Percentiles rank a stretch among this genome's conserved stretches.
These are phyloP conservation scores for Grosmannia serpens DNA, from an alignment of 2,329 filamentous ascomycete genomes.

Conservation along the genomic window DNA sequence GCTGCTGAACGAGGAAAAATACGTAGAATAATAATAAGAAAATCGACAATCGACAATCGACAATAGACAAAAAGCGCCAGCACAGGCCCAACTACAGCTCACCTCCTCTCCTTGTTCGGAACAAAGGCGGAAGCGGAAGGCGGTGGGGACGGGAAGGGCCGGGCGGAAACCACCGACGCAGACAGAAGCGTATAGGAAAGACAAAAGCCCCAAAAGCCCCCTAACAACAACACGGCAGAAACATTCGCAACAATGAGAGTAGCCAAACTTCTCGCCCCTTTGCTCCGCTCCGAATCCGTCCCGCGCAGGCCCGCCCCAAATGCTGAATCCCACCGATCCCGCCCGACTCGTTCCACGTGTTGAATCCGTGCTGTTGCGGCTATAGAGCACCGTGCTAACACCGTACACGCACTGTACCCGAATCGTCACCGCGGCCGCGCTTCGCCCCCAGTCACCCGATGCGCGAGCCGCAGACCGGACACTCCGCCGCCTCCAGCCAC, in stretches of 20 bases:
- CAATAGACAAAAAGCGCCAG: not conserved
- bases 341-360: too few relatives aligned
- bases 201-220: not conserved
- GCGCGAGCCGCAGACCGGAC: constrained; percentile 32
- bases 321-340: too few relatives aligned
- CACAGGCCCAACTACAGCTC: too few relatives aligned
- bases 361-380: too few relatives aligned
- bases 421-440: not conserved
- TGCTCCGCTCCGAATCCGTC: not conserved
- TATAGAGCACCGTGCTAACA: not conserved
- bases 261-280: not conserved
- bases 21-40: not conserved
- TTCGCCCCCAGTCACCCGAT: not conserved
- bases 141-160: too few relatives aligned
- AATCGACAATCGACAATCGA: not conserved
- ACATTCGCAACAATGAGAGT: not conserved
- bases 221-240: not conserved
- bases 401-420: not conserved
- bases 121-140: too few relatives aligned
- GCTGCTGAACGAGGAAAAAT: not conserved
- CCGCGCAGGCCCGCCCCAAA: too few relatives aligned
- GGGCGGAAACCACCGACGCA: not conserved
- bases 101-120: too few relatives aligned
- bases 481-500: constrained; percentile 41
- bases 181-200: not conserved